Evolutionary conservation across 108 stramenopile genomes (phyloP), one percentile per base, ranked within the genome.

Genomic region (Cafeteria roenbergensis): DNA sequence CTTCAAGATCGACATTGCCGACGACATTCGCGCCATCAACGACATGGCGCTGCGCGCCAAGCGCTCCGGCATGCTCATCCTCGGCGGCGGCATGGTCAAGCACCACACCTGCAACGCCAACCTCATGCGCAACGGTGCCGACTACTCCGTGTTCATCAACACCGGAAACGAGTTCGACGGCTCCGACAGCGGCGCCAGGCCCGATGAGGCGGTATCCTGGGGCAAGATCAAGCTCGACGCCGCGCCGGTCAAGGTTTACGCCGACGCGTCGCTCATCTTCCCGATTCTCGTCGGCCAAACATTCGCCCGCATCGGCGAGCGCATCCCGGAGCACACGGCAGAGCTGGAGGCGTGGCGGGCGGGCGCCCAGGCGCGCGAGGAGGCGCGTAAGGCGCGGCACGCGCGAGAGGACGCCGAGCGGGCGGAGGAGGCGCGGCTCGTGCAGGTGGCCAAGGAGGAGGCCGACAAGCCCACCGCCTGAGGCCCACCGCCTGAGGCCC

Each of bases 51-150:
- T 94, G 17, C 78, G 80, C 22, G 89, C 92, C 35, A 79, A 91
- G 62, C 86, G 85, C 55, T 90, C 93, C 24, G 97, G 97, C 8
- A 87, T 88, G 88, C 86, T 99, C 56, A 94, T 99, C 66, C 67
- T 99, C 34, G 97, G 97, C 8, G 97, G 97, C 31, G 97, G 97
- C 48, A 31, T 99, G 27, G 93, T 94, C 57, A 99, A 99, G 70
- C 97, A 97, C 71, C 98, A 97, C 75, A 90, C 86, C 4, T 97
- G 98, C 88, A 97, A 99, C 80, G 98, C 95, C 25, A 97, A 99
- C 73, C 68, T 97, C 42, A 97, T 99, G 98, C 78, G 95, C 26
- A 99, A 97, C 69, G 95, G 98, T 51, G 98, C 98, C n/a, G 88
- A 97, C 69, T 99, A 77, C 65, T 86, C 91, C n/a, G 95, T 97